Conservation (phyloP, 2,329 filamentous ascomycete genomes). For the Monilinia polystroma region DNA sequence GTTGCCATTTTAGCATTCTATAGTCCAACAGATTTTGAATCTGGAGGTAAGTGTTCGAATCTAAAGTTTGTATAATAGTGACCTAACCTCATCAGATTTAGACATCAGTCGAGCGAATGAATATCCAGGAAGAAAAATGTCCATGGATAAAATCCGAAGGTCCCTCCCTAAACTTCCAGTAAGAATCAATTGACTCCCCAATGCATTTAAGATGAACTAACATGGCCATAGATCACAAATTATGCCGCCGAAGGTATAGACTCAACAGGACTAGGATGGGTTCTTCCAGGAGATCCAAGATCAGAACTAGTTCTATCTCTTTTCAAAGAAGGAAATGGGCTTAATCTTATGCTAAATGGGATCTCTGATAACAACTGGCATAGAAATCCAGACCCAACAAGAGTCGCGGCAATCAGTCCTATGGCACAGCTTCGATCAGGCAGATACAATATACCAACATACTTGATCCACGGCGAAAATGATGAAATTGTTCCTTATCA, state of each 20-base stretch:
- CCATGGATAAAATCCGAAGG: background rate
- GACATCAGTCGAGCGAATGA: background rate
- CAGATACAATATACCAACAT: constrained; percentile 9
- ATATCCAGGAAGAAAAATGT: background rate
- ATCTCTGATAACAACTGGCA: background rate
- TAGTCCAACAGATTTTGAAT: constrained; percentile 32
- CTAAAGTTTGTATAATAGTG: background rate
- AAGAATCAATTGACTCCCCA: background rate
- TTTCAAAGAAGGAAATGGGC: constrained; percentile 4
- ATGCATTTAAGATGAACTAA: background rate
- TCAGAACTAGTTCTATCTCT: constrained; percentile 16
- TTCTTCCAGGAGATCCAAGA: constrained; percentile 14
- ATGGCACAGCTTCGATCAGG: constrained; percentile 13
- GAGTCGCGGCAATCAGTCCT: background rate
- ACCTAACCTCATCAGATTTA: background rate
- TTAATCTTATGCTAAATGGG: constrained; percentile 11
- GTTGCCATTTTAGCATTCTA: constrained; percentile 49
- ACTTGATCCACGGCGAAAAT: constrained; percentile 12
- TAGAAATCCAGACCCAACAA: background rate
- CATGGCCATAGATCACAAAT: constrained; percentile 4
- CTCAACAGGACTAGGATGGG: constrained; percentile 11
- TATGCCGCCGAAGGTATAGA: background rate
- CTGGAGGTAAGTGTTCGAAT: background rate
- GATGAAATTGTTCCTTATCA: constrained; percentile 1
- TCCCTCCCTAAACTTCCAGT: constrained; percentile 1